Evolutionary conservation across 2,329 filamentous ascomycete species (phyloP), one percentile per base, ranked within the genome.

Genomic region (Botrytis squamosa): DNA sequence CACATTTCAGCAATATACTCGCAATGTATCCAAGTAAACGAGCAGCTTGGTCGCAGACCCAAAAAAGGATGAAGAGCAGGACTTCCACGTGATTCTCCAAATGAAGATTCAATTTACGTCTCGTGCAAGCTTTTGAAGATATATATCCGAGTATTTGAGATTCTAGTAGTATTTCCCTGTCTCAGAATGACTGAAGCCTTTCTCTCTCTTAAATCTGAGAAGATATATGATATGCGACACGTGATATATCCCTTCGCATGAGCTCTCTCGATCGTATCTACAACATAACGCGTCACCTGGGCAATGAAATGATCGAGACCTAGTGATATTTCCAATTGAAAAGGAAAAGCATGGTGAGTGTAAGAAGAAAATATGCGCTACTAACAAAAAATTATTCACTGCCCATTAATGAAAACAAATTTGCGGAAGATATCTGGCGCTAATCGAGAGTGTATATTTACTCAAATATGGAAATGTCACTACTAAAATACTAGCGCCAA

Each of bases 391-490:
- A 29, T 29, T 9, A 29, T 40, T 20, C n/a, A 42, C 18, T 12
- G 3, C 33, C 52, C 3, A 5, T 60, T 4, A 14, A 10, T 60
- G 4, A 18, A 12, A 29, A 20, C 16, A 5, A 1, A 29, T 33
- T 6, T 29, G 9, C 38, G 40, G 25, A 64, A 64, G n/a, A n/a
- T 40, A 40, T 10, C 40, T 42, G 40, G 40, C 3, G 40, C 12
- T 16, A 4, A 14, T 42, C 5, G 40, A 4, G 5, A 18, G 14
- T 42, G 7, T 10, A 29, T 64, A 64, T 22, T 22, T 64, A 9
- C 2, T 1, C 0, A 29, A 64, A 3, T 12, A 3, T 1, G 1
- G 5, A 0, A 0, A 0, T 7, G 0, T 3, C 2, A 8, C 0
- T 16, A 29, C 5, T 18, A 38, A 29, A 57, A 57, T 57, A 29